phyloP scores from a whole-genome alignment of 345 rosid genomes.

The Laguncularia racemosa region DNA sequence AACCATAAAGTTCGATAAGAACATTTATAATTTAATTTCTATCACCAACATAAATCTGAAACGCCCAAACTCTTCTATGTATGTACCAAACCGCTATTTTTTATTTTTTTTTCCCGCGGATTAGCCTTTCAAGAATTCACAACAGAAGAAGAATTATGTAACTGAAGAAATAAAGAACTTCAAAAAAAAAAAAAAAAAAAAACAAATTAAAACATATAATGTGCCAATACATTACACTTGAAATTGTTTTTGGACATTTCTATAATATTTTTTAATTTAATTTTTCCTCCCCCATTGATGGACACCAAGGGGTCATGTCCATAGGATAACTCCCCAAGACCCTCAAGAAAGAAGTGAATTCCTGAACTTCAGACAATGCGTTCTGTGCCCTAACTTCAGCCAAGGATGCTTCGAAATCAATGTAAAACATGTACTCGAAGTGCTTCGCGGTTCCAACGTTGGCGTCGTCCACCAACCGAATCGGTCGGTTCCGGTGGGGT shows the following conservation, averaged over 20 bases:
- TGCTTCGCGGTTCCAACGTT: slow-evolving; percentile 49
- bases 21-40: no score
- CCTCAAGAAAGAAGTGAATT: slow-evolving; percentile 47
- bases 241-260: neutral
- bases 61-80: no score
- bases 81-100: no score
- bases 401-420: slow-evolving; percentile 50
- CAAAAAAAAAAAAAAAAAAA: no score
- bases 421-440: slow-evolving; percentile 47
- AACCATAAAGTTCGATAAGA: no score
- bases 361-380: slow-evolving; percentile 49
- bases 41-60: no score
- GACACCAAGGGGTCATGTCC: slow-evolving; percentile 53
- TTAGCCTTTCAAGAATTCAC: no score
- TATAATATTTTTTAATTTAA: slow-evolving; percentile 12
- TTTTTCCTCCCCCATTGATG: slow-evolving; percentile 16
- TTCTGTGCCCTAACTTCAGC: slow-evolving; percentile 44
- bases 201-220: no score
- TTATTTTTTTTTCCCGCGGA: no score
- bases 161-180: no score
- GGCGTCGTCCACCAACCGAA: slow-evolving; percentile 40
- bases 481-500: slow-evolving; percentile 45
- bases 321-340: slow-evolving; percentile 47
- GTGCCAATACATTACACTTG: no score
- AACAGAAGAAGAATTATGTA: no score